Evolutionary conservation across 2,329 filamentous ascomycete species (phyloP), one percentile per base, ranked within the genome.

Genomic region (Cercospora zeae-maydis): DNA sequence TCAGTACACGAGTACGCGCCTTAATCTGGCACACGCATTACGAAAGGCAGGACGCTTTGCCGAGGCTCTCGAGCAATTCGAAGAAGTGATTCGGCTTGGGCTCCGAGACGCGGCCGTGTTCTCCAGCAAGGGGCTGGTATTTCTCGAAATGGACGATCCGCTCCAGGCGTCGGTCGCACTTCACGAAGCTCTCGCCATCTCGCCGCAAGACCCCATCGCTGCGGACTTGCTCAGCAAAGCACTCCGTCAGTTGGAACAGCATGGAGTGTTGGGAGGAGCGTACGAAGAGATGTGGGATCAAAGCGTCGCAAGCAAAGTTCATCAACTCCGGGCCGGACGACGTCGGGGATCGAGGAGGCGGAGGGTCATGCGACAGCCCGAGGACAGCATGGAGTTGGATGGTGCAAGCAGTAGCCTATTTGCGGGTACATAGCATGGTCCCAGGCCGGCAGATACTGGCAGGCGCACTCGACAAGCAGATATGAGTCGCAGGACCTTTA

Each of bases 21-120:
- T 91, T 3, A 99, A 99, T 71, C 83, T 99, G 14, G 96, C 88
- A 0, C 95, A 99, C 74, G 90, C 93, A 0, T 88, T 92, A 66
- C 86, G 95, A 58, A 87, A 92, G 16, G 78, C 89, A 60, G 84
- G 87, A 1, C 82, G 86, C 61, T 87, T 88, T 68, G 83, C 88
- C 31, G 86, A 90, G 58, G 89, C 93, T 0, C 82, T 98, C 10
- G 83, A 81, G 1, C 86, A 93, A 73, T 98, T 97, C 71, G 90
- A 97, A 67, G 88, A 93, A 71, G 95, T 96, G 31, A 82, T 97
- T 31, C 84, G 93, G 11, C 85, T 91, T 52, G 91, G 92, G 7
- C 77, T 81, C 27, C 92, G 93, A 67, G 90, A 95, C 66, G 83
- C 90, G 0, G 84, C 86, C 31, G 85, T 95, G 2, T 95, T 96